Percentiles rank a stretch among this genome's conserved stretches.
Conservation (phyloP, 805 yeast species). For the Kregervanrija fluxuum region DNA sequence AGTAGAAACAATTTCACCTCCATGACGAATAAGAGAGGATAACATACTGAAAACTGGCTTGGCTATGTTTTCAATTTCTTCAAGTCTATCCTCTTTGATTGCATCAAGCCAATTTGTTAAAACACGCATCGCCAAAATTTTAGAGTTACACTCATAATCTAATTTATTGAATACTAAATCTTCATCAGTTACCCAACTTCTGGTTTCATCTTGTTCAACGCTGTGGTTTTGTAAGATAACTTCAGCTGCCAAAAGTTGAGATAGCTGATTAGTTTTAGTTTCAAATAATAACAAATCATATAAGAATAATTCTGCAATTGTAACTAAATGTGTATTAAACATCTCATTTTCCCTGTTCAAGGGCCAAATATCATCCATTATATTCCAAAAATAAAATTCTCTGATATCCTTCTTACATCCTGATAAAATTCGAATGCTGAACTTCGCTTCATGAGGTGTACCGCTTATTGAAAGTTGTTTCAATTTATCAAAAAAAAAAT, state of each 20-base stretch:
- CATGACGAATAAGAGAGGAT: constrained; percentile 58
- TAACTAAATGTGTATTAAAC: constrained; percentile 50
- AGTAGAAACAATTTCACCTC: constrained; percentile 64
- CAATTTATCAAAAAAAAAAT: constrained; percentile 37
- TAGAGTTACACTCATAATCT: constrained; percentile 17
- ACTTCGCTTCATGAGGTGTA: constrained; percentile 53
- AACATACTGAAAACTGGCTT: constrained; percentile 63
- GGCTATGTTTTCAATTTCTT: constrained; percentile 37
- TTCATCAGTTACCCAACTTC: constrained; percentile 23
- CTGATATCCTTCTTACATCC: constrained; percentile 32
- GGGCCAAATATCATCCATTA: constrained; percentile 44
- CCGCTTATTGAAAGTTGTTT: constrained; percentile 44
- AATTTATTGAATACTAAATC: constrained; percentile 10
- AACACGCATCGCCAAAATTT: constrained; percentile 39
- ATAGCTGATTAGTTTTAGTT: constrained; percentile 48
- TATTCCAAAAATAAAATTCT: constrained; percentile 31
- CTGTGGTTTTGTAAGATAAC: constrained; percentile 48
- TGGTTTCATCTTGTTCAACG: constrained; percentile 22
- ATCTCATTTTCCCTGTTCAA: constrained; percentile 30
- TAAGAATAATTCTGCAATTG: constrained; percentile 51
- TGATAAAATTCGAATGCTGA: constrained; percentile 52
- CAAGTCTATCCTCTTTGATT: constrained; percentile 31
- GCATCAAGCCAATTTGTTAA: constrained; percentile 49
- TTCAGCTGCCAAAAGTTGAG: constrained; percentile 52
- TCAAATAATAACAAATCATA: constrained; percentile 40